Conservation (phyloP, 306 rosid genomes). For the Hippophae rhamnoides region DNA sequence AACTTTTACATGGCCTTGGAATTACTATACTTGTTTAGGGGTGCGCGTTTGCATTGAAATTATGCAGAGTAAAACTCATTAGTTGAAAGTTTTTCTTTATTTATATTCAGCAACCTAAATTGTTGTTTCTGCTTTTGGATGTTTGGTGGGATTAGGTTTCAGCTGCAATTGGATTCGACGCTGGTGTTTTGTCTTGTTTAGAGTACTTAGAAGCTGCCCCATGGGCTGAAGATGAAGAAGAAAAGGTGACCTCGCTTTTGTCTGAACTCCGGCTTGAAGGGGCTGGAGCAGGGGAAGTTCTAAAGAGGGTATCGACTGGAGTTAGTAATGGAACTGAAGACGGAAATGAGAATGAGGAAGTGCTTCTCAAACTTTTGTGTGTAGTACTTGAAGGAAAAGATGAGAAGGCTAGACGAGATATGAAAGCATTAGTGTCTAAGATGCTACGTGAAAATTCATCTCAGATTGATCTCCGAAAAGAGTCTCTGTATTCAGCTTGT, state of each 20-base stretch:
- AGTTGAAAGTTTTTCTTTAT: neutral
- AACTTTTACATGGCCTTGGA: neutral
- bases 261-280: conserved; percentile 89
- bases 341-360: conserved; percentile 72
- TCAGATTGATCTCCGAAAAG: conserved; percentile 72
- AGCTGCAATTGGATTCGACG: conserved; percentile 86
- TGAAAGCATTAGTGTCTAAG: conserved; percentile 84
- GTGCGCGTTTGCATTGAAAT: neutral
- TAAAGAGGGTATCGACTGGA: conserved; percentile 78
- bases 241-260: conserved; percentile 80
- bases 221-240: conserved; percentile 98
- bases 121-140: conserved; percentile 7
- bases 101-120: neutral
- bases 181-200: conserved; percentile 90
- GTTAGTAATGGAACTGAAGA: conserved; percentile 56
- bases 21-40: neutral
- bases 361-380: conserved; percentile 71
- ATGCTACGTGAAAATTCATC: conserved; percentile 86
- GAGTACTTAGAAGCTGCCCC: conserved; percentile 97
- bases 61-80: neutral
- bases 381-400: conserved; percentile 99
- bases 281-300: conserved; percentile 82
- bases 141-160: conserved; percentile 50
- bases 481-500: conserved; percentile 66
- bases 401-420: conserved; percentile 91